Percentiles rank a stretch among this genome's conserved stretches.
Evolutionary conservation across 108 stramenopile species (phyloP).

Genomic region (Skeletonema potamos): DNA sequence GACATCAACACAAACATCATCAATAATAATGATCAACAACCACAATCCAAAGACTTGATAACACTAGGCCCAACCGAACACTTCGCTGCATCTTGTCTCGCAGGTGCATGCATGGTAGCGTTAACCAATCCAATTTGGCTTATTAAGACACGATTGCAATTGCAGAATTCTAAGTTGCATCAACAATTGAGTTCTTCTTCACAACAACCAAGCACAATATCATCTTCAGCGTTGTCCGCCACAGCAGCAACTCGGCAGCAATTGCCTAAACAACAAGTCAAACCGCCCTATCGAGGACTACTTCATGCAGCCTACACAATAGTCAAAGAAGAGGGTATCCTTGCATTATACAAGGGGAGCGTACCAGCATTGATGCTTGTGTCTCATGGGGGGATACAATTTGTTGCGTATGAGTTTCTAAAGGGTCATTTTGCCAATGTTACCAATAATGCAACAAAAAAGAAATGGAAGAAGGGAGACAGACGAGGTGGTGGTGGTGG

Average conservation of each 20-base stretch:
- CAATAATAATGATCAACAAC: constrained; percentile 1
- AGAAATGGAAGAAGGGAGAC: constrained; percentile 10
- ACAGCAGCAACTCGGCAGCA: constrained; percentile 1
- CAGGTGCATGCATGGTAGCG: constrained; percentile 90
- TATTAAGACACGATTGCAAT: constrained; percentile 95
- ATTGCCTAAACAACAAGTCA: constrained; percentile 14
- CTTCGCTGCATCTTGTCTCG: constrained; percentile 59
- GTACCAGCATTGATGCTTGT: constrained; percentile 92
- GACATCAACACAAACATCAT: constrained; percentile 24
- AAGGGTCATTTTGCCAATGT: constrained; percentile 67
- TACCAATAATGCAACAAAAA: constrained; percentile 38
- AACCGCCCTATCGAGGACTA: constrained; percentile 73
- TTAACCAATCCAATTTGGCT: constrained; percentile 98
- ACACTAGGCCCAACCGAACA: constrained; percentile 64
- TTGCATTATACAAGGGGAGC: constrained; percentile 94
- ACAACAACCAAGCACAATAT: constrained; percentile 26
- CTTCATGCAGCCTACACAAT: constrained; percentile 81
- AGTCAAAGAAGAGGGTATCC: constrained; percentile 87
- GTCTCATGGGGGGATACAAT: constrained; percentile 97
- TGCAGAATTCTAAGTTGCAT: constrained; percentile 73
- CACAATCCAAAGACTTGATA: background rate
- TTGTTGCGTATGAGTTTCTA: constrained; percentile 94
- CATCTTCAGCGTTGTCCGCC: background rate
- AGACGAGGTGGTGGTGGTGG: background rate
- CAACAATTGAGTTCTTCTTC: constrained; percentile 10